Evolutionary conservation across 495 filamentous ascomycete species (phyloP).

Genomic region (Xylaria acuta): DNA sequence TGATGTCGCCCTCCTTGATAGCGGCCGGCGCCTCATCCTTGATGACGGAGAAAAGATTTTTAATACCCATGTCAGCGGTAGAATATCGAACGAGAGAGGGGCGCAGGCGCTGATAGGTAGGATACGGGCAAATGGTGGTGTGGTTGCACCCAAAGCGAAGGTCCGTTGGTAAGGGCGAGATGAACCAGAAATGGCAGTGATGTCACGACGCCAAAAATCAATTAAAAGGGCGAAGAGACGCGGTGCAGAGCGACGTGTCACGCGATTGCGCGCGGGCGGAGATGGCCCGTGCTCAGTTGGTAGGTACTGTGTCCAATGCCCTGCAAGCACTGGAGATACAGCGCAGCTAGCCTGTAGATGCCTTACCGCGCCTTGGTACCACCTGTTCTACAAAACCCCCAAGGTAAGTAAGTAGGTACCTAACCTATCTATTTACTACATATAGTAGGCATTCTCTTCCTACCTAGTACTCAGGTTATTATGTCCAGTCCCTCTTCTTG

Average conservation of each 20-base stretch:
- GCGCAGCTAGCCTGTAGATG: too few species aligned
- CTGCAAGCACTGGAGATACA: not conserved
- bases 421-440: not conserved
- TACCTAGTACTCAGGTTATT: not conserved
- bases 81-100: not conserved
- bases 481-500: too few species aligned
- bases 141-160: not conserved
- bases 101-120: not conserved
- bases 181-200: conserved; percentile 27
- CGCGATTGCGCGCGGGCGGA: not conserved
- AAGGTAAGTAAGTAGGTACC: too few species aligned
- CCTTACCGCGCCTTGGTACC: too few species aligned
- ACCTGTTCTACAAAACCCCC: too few species aligned
- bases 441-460: too few species aligned
- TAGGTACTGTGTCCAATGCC: not conserved
- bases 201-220: conserved; percentile 41
- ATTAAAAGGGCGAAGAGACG: conserved; percentile 35
- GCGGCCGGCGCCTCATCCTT: conserved; percentile 90
- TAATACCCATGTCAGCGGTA: conserved; percentile 81
- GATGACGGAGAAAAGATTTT: conserved; percentile 85
- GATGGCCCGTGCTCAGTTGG: conserved; percentile 4
- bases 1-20: conserved; percentile 96
- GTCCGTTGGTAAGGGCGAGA: not conserved
- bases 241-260: conserved; percentile 27
- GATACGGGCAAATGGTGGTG: not conserved